Evolutionary conservation across 345 rosid genomes (phyloP), one percentile per base, ranked within the genome.

Genomic region (Sonneratia alba): DNA sequence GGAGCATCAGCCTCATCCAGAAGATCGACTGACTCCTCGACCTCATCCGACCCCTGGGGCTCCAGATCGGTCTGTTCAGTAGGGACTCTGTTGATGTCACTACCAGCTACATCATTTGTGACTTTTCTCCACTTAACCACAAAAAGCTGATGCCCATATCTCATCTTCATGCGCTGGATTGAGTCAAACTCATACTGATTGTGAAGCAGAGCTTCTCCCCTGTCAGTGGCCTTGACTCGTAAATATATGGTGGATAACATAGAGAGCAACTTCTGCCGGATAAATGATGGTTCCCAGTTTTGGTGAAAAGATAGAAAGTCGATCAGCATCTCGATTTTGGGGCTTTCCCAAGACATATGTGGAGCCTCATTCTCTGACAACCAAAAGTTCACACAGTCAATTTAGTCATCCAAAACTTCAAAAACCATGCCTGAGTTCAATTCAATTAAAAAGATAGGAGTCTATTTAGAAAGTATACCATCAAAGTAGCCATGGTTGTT

Each of bases 221-320:
- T 82, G 71, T 77, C 80, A 51, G 47, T 73, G 42, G 90, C 86
- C 77, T 70, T 78, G 77, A 87, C 91, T 80, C 96, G 84, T 79
- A 95, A 78, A 79, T 86, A 95, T 71, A 87, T 82, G 72, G 97
- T 83, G 70, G 97, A 95, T 74, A 87, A 24, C 99, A 95, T 86
- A 10, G 91, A 91, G 78, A 90, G 77, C 83, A 92, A 81, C 85
- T 78, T 85, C 83, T 85, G 91, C 47, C 97, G 84, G 83, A 87
- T 77, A 75, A 83, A 87, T 70, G 93, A 83, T 3, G 91, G 93
- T 32, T 90, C 85, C 97, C 92, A 95, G 22, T 57, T 85, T 78
- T 76, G 91, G 78, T 84, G 91, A 76, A 78, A 85, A 74, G 75
- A 92, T 83, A 95, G 72, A 82, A 85, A 89, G 82, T 92, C 97